Percentiles rank a stretch among this genome's conserved stretches.
phyloP scores from a whole-genome alignment of 768 basidiomycete genomes.

The Suillus sp. region DNA sequence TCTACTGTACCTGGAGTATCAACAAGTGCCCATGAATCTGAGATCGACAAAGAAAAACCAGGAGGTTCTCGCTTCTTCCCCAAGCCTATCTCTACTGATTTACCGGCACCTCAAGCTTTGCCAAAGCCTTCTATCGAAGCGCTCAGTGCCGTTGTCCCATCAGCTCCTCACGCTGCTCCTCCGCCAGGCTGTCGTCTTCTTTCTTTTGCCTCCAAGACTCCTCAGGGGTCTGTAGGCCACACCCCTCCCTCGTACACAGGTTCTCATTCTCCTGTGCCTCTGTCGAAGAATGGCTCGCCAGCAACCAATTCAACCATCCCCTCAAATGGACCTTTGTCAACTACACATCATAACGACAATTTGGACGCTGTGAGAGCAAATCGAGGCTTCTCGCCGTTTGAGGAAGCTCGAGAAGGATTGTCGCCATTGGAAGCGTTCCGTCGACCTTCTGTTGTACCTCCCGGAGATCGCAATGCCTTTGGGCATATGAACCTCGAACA shows the following conservation, averaged over 20 bases:
- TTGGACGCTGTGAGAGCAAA: constrained; percentile 18
- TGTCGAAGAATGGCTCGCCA: constrained; percentile 25
- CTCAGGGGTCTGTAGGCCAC: constrained; percentile 21
- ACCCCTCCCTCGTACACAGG: constrained; percentile 22
- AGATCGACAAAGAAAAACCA: constrained; percentile 24
- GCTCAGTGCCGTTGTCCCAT: constrained; percentile 38
- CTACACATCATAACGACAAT: constrained; percentile 6
- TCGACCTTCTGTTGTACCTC: constrained; percentile 21
- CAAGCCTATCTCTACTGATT: constrained; percentile 30
- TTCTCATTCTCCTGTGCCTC: constrained; percentile 27
- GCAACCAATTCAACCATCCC: constrained; percentile 6
- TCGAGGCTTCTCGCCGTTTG: constrained; percentile 58
- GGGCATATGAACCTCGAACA: constrained; percentile 24
- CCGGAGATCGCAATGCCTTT: constrained; percentile 28
- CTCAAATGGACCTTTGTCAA: constrained; percentile 8
- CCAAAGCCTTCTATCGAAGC: constrained; percentile 39
- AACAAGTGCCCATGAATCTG: constrained; percentile 18
- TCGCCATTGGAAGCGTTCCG: constrained; percentile 23
- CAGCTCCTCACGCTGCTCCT: constrained; percentile 39
- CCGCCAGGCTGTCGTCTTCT: constrained; percentile 47
- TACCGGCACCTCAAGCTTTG: constrained; percentile 18
- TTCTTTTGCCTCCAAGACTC: constrained; percentile 36
- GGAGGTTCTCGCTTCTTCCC: constrained; percentile 41
- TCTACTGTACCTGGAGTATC: constrained; percentile 12
- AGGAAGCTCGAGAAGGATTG: constrained; percentile 39